Conservation (phyloP, 2,329 filamentous ascomycete genomes). For the Penicillium sp. region DNA sequence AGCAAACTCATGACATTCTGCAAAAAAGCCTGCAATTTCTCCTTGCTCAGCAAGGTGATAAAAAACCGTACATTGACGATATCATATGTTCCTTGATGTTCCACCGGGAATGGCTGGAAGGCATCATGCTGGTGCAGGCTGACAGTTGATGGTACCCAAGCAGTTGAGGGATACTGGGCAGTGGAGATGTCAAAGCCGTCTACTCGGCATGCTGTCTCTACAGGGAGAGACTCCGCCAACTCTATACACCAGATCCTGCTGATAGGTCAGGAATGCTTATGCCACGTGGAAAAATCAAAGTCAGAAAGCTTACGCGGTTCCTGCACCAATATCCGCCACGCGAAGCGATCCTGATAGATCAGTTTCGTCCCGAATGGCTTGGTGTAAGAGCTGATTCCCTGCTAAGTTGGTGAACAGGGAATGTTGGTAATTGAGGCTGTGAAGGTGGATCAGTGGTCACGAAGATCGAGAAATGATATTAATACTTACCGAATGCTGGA, state of each 20-base stretch:
- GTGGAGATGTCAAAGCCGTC: not conserved
- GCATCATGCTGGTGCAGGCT: not conserved
- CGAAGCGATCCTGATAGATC: not conserved
- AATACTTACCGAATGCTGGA: too few relatives aligned
- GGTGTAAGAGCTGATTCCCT: not conserved
- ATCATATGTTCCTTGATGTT: not conserved
- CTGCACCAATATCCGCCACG: not conserved
- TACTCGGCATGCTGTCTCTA: not conserved
- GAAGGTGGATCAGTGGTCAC: too few relatives aligned
- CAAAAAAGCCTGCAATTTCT: not conserved
- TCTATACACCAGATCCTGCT: too few relatives aligned
- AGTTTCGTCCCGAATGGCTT: not conserved
- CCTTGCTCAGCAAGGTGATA: not conserved
- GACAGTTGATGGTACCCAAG: not conserved
- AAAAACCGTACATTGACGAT: not conserved
- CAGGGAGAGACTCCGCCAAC: not conserved
- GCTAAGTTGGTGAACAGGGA: not conserved
- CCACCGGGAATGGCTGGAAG: not conserved
- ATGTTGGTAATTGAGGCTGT: not conserved
- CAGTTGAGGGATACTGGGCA: not conserved
- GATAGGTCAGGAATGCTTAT: not conserved
- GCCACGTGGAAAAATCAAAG: not conserved
- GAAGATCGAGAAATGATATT: too few relatives aligned
- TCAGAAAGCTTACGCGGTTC: not conserved
- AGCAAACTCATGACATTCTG: not conserved